phyloP scores from a whole-genome alignment of 345 rosid genomes.

The Litchi chinensis region DNA sequence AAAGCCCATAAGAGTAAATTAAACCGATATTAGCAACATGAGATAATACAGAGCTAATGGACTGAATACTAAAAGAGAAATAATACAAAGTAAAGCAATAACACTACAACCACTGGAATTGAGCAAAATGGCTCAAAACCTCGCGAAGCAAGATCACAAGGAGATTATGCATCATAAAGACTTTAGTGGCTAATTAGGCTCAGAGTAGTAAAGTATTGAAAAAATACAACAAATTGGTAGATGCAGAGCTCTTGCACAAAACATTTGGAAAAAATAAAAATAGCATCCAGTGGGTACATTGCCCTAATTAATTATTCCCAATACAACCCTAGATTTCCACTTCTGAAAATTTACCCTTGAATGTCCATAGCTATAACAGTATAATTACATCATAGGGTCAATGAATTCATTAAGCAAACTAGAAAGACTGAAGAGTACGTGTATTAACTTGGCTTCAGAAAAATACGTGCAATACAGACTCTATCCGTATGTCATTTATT shows the following conservation, averaged over 20 bases:
- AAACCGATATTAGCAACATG: background rate
- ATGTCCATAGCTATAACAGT: background rate
- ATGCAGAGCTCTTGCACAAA: no score
- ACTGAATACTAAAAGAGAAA: background rate
- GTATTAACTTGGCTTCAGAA: background rate
- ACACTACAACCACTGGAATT: background rate
- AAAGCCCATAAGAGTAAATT: background rate
- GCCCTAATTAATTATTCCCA: no score
- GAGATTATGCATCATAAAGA: background rate
- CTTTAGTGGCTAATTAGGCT: no score
- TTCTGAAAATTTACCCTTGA: no score
- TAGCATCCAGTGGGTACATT: no score
- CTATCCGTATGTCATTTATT: background rate
- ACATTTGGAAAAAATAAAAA: no score
- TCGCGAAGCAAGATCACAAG: constrained; percentile 3
- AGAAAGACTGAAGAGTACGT: no score
- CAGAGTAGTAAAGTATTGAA: no score
- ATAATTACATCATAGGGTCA: background rate
- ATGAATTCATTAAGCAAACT: no score
- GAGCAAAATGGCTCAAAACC: background rate
- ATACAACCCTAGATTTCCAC: no score
- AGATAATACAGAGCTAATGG: background rate
- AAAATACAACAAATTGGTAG: no score
- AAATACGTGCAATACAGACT: background rate
- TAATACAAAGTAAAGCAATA: constrained; percentile 5